Evolutionary conservation across 495 filamentous ascomycete genomes (phyloP).

Genomic region (Terfezia claveryi): DNA sequence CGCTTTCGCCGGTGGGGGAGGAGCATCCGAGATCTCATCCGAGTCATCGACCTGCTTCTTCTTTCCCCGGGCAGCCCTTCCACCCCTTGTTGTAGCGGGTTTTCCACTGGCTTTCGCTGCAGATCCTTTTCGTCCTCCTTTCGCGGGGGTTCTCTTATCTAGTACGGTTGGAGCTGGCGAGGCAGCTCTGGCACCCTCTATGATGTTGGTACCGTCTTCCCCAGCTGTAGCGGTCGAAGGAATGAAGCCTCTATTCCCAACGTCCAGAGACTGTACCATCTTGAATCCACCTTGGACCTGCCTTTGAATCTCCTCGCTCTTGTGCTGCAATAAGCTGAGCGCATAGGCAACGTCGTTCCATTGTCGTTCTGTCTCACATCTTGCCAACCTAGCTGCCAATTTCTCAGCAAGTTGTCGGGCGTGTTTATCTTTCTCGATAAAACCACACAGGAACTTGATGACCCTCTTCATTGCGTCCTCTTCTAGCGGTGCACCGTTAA

Average conservation of each 20-base stretch:
- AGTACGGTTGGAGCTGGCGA: too few species aligned
- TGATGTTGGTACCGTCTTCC: too few species aligned
- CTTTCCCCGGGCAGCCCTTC: too few species aligned
- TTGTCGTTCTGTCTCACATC: conserved; percentile 80
- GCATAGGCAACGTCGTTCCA: conserved; percentile 96
- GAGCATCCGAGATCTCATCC: too few species aligned
- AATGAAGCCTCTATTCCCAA: background rate
- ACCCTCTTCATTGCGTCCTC: conserved; percentile 69
- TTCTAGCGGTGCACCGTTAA: conserved; percentile 34
- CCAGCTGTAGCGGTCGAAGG: too few species aligned
- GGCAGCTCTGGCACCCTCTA: too few species aligned
- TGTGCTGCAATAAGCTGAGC: conserved; percentile 71
- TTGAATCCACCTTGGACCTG: conserved; percentile 64
- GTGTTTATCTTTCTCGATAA: conserved; percentile 99
- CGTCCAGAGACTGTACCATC: conserved; percentile 36
- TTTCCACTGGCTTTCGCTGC: too few species aligned
- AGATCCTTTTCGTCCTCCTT: too few species aligned
- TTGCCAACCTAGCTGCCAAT: conserved; percentile 60
- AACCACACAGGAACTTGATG: conserved; percentile 76
- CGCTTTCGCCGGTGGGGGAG: too few species aligned
- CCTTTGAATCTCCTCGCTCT: conserved; percentile 92
- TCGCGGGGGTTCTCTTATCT: too few species aligned
- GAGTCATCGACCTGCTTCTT: too few species aligned
- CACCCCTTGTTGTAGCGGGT: too few species aligned
- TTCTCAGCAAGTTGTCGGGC: conserved; percentile 90